phyloP scores from a whole-genome alignment of 1,284 basidiomycete species.

The Moniliophthora roreri region DNA sequence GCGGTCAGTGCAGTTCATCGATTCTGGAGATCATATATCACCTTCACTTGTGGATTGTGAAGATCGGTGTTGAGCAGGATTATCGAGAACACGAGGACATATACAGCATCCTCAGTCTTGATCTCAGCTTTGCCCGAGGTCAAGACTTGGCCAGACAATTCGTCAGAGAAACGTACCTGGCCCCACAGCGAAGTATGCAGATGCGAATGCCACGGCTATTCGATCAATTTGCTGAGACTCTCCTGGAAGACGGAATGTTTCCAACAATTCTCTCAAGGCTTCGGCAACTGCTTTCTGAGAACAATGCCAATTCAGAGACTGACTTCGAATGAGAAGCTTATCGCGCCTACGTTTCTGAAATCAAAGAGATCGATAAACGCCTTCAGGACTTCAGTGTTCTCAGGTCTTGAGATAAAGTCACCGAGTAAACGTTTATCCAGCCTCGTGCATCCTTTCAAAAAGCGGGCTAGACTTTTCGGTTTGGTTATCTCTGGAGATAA shows the following conservation, averaged over 20 bases:
- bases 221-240: slow-evolving; percentile 94
- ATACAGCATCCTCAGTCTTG: slow-evolving; percentile 90
- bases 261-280: slow-evolving; percentile 92
- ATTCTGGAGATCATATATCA: slow-evolving; percentile 32
- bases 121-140: slow-evolving; percentile 70
- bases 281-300: slow-evolving; percentile 91
- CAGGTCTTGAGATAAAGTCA: slow-evolving; percentile 90
- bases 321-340: not conserved
- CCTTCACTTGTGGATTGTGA: slow-evolving; percentile 94
- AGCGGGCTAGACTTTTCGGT: slow-evolving; percentile 71
- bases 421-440: slow-evolving; percentile 95
- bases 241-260: slow-evolving; percentile 93
- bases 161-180: slow-evolving; percentile 55
- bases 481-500: slow-evolving; percentile 56
- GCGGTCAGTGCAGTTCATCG: not conserved
- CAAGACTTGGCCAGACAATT: not conserved
- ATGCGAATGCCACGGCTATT: slow-evolving; percentile 95
- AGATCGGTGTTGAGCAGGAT: slow-evolving; percentile 99
- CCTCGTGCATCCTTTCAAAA: slow-evolving; percentile 84
- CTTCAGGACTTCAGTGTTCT: slow-evolving; percentile 83
- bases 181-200: slow-evolving; percentile 82
- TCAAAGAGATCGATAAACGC: slow-evolving; percentile 91
- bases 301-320: slow-evolving; percentile 18
- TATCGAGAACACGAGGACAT: slow-evolving; percentile 93
- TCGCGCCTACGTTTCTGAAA: slow-evolving; percentile 76